A percentile compares a stretch with the other conserved stretches of the same genome.
Evolutionary conservation across 2,329 filamentous ascomycete genomes (phyloP).

Genomic region (Epichloe gansuensis): DNA sequence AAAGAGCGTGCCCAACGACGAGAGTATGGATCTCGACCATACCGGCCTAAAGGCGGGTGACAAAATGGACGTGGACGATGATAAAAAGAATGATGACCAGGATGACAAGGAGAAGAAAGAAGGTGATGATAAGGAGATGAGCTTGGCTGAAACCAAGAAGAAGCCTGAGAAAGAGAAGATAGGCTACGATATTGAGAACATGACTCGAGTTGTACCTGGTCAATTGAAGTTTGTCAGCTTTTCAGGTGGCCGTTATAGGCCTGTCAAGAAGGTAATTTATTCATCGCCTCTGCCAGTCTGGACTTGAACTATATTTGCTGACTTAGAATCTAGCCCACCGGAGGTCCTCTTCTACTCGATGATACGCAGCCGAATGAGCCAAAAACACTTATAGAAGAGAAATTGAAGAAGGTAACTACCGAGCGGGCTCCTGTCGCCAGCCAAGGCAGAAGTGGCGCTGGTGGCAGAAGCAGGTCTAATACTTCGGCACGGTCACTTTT

Average conservation of each 20-base stretch:
- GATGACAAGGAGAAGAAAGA: slow-evolving; percentile 51
- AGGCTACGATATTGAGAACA: slow-evolving; percentile 91
- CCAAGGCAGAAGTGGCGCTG: slow-evolving; percentile 16
- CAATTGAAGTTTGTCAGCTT: slow-evolving; percentile 97
- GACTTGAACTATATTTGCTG: slow-evolving; percentile 9
- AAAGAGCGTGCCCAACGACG: slow-evolving; percentile 83
- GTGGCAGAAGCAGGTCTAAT: slow-evolving; percentile 21
- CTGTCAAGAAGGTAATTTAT: slow-evolving; percentile 64
- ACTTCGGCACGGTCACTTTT: slow-evolving; percentile 19
- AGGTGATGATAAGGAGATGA: slow-evolving; percentile 45
- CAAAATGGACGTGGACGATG: slow-evolving; percentile 80
- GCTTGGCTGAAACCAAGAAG: slow-evolving; percentile 58
- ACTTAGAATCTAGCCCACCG: slow-evolving; percentile 56
- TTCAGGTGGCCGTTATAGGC: slow-evolving; percentile 79
- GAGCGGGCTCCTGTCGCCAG: slow-evolving; percentile 49
- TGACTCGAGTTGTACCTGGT: slow-evolving; percentile 83
- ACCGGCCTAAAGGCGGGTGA: slow-evolving; percentile 53
- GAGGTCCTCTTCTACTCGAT: slow-evolving; percentile 81
- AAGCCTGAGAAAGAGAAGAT: slow-evolving; percentile 93
- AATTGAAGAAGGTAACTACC: slow-evolving; percentile 67
- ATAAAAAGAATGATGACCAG: slow-evolving; percentile 40
- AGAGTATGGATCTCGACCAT: slow-evolving; percentile 91
- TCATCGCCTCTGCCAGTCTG: not conserved
- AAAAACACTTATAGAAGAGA: slow-evolving; percentile 78
- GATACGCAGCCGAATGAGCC: slow-evolving; percentile 70